Percentiles rank a stretch among this genome's conserved stretches.
Evolutionary conservation across 768 basidiomycete species (phyloP).

Genomic region (Rhodotorula diobovata): DNA sequence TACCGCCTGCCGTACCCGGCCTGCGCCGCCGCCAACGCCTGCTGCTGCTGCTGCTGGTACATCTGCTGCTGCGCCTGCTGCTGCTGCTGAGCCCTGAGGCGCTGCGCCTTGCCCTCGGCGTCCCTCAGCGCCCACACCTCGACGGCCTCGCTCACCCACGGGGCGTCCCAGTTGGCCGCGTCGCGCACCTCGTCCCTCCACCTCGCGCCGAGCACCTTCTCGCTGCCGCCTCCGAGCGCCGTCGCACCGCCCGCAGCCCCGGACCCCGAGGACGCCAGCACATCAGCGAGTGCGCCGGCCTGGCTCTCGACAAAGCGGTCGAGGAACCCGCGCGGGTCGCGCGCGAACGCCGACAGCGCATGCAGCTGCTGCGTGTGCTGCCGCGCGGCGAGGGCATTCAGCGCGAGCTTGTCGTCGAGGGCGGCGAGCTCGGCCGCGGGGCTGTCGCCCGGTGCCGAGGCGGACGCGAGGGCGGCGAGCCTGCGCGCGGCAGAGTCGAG

Average conservation of each 20-base stretch:
- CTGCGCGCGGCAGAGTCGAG: background rate
- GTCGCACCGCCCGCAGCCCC: background rate
- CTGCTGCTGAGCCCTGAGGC: background rate
- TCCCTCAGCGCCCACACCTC: background rate
- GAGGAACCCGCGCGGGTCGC: constrained; percentile 21
- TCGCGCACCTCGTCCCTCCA: background rate
- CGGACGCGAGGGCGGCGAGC: background rate
- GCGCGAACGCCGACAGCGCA: constrained; percentile 8
- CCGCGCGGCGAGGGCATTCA: background rate
- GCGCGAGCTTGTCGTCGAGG: constrained; percentile 24
- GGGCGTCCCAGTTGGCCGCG: background rate
- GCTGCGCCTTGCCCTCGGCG: background rate
- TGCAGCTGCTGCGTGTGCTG: background rate
- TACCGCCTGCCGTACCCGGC: background rate
- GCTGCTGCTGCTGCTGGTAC: background rate
- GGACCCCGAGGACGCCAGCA: background rate
- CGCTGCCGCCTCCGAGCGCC: background rate
- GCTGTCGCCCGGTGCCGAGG: no score
- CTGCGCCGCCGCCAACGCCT: background rate
- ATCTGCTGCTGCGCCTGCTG: background rate
- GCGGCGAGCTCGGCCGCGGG: background rate
- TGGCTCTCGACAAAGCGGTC: background rate
- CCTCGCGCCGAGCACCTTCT: background rate
- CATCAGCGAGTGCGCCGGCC: background rate
- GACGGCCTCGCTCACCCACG: constrained; percentile 30